Conservation (phyloP, 1,139 yeast genomes). For the Kazachstania sp. region DNA sequence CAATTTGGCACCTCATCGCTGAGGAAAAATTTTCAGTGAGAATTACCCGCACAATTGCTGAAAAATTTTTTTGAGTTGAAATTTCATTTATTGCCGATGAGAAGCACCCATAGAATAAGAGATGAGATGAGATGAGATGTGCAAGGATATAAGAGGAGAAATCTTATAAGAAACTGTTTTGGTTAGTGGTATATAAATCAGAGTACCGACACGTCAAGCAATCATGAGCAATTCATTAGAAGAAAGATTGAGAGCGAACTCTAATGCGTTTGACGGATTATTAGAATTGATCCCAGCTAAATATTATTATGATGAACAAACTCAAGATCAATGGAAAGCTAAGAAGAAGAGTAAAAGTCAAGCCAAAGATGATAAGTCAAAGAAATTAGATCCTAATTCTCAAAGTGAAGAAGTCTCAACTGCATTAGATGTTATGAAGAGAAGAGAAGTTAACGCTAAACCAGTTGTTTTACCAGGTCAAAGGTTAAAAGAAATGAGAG, state of each 20-base stretch:
- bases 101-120: neutral
- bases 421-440: constrained; percentile 61
- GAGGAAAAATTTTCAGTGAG: neutral
- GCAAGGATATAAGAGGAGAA: neutral
- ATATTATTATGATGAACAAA: constrained; percentile 72
- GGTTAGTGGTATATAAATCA: too few species aligned
- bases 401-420: constrained; percentile 44
- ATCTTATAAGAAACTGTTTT: neutral
- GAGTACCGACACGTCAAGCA: neutral
- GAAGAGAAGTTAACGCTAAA: constrained; percentile 48
- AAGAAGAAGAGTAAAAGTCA: constrained; percentile 69
- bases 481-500: constrained; percentile 11
- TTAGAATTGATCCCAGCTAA: constrained; percentile 89
- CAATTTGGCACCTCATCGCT: neutral
- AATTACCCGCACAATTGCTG: neutral
- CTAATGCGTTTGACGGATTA: constrained; percentile 83
- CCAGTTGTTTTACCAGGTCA: constrained; percentile 51
- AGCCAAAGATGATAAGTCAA: constrained; percentile 49
- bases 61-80: neutral
- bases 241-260: constrained; percentile 77
- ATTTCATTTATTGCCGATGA: neutral
- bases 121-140: constrained; percentile 8
- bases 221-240: constrained; percentile 33
- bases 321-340: constrained; percentile 80
- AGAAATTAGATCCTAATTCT: constrained; percentile 67